phyloP scores from a whole-genome alignment of 2,329 filamentous ascomycete genomes.

The Penicillium fuscoglaucum region DNA sequence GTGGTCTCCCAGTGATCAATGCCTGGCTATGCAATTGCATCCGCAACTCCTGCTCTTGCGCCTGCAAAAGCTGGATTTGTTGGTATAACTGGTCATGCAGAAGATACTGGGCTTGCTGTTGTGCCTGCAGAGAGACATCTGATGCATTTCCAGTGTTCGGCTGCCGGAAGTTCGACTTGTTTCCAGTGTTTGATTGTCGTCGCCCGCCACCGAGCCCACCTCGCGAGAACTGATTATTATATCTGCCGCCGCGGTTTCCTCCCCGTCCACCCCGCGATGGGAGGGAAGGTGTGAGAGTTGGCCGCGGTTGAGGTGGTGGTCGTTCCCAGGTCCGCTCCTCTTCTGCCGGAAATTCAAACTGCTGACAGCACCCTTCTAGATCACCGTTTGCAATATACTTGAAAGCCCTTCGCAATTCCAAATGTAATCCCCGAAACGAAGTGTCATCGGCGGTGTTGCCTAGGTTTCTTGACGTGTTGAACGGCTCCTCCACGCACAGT shows the following conservation, averaged over 20 bases:
- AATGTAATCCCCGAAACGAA: slow-evolving; percentile 85
- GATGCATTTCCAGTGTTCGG: slow-evolving; percentile 36
- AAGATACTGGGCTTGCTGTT: slow-evolving; percentile 48
- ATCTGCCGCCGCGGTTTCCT: slow-evolving; percentile 51
- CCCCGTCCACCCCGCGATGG: slow-evolving; percentile 52
- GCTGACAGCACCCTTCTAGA: slow-evolving; percentile 79
- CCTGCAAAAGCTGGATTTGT: slow-evolving; percentile 52
- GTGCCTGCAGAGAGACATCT: slow-evolving; percentile 45
- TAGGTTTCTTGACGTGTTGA: slow-evolving; percentile 84
- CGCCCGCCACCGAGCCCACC: slow-evolving; percentile 50
- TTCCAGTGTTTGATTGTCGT: slow-evolving; percentile 59
- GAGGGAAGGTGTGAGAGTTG: slow-evolving; percentile 49
- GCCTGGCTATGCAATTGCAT: slow-evolving; percentile 50
- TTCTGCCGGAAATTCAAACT: slow-evolving; percentile 84
- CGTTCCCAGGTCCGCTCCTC: slow-evolving; percentile 63
- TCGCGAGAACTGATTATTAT: slow-evolving; percentile 51
- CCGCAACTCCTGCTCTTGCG: slow-evolving; percentile 52
- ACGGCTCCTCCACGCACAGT: slow-evolving; percentile 94
- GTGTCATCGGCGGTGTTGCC: slow-evolving; percentile 96
- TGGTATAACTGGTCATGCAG: slow-evolving; percentile 52
- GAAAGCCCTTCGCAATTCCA: slow-evolving; percentile 86
- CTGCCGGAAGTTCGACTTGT: slow-evolving; percentile 42
- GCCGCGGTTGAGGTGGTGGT: slow-evolving; percentile 57
- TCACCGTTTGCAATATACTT: slow-evolving; percentile 76
- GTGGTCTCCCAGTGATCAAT: slow-evolving; percentile 41